Conservation (phyloP, 192 early-diverging fungal species). For the Piromyces finnis region DNA sequence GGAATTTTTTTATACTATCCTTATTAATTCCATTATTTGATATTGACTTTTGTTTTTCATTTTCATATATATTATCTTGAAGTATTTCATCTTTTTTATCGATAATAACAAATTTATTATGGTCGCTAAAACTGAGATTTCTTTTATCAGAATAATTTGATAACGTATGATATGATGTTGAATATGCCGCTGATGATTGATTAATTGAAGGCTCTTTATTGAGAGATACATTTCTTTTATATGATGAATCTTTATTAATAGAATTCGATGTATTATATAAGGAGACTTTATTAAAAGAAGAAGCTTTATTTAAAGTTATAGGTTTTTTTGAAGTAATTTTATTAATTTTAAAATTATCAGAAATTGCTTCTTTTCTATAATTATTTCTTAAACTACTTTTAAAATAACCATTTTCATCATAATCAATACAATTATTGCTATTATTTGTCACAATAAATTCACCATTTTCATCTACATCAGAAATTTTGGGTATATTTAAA, state of each 20-base stretch:
- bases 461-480: background rate
- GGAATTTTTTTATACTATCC: background rate
- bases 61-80: background rate
- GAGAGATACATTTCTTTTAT: too few species aligned
- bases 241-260: too few species aligned
- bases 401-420: background rate
- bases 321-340: too few species aligned
- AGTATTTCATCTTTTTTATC: background rate
- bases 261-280: background rate
- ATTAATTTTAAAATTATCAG: background rate
- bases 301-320: too few species aligned
- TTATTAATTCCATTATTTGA: background rate
- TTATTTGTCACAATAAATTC: background rate
- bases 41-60: background rate
- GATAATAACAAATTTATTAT: background rate
- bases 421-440: background rate
- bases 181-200: too few species aligned
- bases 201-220: too few species aligned
- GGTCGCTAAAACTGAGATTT: background rate
- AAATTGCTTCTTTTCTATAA: background rate
- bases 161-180: too few species aligned
- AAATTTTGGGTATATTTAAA: background rate
- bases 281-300: too few species aligned
- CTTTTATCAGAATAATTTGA: background rate
- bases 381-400: background rate